These are phyloP conservation scores for Mucor lusitanicus DNA, from an alignment of 371 early-diverging fungal genomes.

Conservation along the genomic window DNA sequence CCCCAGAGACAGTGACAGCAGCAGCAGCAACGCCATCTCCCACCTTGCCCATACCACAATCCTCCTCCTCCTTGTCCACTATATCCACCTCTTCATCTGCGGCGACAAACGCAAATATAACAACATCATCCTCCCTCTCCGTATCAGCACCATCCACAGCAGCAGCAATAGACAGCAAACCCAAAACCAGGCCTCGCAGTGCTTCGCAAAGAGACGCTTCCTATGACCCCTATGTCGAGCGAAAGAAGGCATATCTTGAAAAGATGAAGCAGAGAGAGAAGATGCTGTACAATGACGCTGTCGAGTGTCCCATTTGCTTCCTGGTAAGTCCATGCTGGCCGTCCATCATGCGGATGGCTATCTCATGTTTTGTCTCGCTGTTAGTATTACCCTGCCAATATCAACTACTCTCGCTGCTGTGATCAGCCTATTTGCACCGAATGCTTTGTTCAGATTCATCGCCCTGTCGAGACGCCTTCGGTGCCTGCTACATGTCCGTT, in stretches of 20 bases:
- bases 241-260: conserved; percentile 34
- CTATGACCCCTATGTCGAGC: conserved; percentile 22
- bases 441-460: conserved; percentile 92
- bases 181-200: conserved; percentile 31
- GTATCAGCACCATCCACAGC: not conserved
- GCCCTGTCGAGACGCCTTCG: conserved; percentile 59
- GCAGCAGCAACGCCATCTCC: conserved; percentile 13
- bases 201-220: conserved; percentile 21
- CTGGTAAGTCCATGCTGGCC: conserved; percentile 53
- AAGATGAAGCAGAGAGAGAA: conserved; percentile 41
- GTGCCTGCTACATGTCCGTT: conserved; percentile 83
- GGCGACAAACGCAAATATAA: not conserved
- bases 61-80: conserved; percentile 19
- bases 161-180: not conserved
- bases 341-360: too few relatives aligned
- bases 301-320: conserved; percentile 95
- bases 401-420: conserved; percentile 93
- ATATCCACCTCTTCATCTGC: not conserved
- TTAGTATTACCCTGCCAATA: conserved; percentile 88
- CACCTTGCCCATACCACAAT: conserved; percentile 18
- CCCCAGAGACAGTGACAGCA: conserved; percentile 37
- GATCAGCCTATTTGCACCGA: conserved; percentile 95
- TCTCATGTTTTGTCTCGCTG: not conserved
- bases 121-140: not conserved
- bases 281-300: conserved; percentile 60